Conservation (phyloP, 441 rosid genomes). For the Croton laevigatus region DNA sequence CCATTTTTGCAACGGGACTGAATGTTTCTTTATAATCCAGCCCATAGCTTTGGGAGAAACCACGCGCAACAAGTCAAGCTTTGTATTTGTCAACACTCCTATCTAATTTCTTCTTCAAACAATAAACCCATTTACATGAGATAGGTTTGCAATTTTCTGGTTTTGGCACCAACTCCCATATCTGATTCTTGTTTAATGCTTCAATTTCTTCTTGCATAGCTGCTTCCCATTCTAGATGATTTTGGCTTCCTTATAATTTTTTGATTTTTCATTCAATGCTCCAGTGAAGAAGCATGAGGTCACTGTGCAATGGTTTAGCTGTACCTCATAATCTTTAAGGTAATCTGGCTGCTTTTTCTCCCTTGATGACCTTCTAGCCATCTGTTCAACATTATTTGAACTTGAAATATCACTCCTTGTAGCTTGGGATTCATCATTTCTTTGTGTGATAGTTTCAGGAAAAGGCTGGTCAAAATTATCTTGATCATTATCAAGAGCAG, state of each 20-base stretch:
- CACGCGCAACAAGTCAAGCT: too few species aligned
- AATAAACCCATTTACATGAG: background rate
- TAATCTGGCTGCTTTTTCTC: background rate
- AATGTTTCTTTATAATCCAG: too few species aligned
- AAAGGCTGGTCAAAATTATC: background rate
- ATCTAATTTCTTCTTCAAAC: background rate
- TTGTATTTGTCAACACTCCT: too few species aligned
- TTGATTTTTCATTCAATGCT: background rate
- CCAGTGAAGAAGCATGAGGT: background rate
- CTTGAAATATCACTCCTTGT: background rate
- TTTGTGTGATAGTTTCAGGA: background rate
- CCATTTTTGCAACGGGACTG: too few species aligned
- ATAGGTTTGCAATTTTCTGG: background rate
- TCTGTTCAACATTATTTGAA: background rate
- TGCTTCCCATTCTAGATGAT: background rate
- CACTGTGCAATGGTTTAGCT: background rate
- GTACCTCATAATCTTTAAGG: constrained; percentile 14
- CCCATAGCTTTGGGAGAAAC: too few species aligned
- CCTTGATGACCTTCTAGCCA: background rate
- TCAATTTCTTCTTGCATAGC: background rate
- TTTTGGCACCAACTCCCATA: background rate
- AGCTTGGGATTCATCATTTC: background rate
- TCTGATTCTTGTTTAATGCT: background rate
- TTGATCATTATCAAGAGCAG: background rate
- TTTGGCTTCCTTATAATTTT: background rate